Percentiles rank a stretch among this genome's conserved stretches.
Evolutionary conservation across 495 filamentous ascomycete genomes (phyloP).

Genomic region (Podospora pseudopauciseta): DNA sequence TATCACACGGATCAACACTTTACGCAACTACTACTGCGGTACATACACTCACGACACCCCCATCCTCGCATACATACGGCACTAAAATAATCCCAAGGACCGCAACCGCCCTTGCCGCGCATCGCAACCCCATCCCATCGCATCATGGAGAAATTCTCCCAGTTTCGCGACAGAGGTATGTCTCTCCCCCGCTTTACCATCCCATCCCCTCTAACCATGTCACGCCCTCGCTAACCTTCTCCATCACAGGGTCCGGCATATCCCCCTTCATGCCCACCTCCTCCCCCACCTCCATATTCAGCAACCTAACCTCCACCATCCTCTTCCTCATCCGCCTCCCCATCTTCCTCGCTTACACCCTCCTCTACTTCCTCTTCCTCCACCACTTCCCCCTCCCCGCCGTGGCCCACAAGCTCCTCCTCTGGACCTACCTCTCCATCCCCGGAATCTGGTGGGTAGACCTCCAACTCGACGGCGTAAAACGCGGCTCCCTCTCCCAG

Average conservation of each 20-base stretch:
- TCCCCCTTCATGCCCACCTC: slow-evolving; percentile 87
- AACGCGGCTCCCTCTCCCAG: slow-evolving; percentile 65
- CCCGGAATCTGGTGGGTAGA: slow-evolving; percentile 98
- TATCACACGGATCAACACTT: background rate
- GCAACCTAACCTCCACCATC: slow-evolving; percentile 60
- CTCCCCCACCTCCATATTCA: slow-evolving; percentile 54
- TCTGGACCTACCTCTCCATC: slow-evolving; percentile 82
- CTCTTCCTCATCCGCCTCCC: slow-evolving; percentile 80
- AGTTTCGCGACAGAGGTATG: slow-evolving; percentile 89
- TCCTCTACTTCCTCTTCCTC: slow-evolving; percentile 73
- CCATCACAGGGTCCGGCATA: slow-evolving; percentile 76
- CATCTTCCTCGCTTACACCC: slow-evolving; percentile 63
- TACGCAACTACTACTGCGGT: background rate
- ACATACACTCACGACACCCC: background rate
- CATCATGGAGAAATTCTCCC: slow-evolving; percentile 93
- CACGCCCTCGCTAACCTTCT: slow-evolving; percentile 3
- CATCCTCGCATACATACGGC: background rate
- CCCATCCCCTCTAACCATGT: background rate
- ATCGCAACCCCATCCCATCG: too few species aligned
- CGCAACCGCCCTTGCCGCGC: background rate
- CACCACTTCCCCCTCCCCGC: slow-evolving; percentile 76
- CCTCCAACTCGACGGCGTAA: slow-evolving; percentile 91
- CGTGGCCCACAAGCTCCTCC: slow-evolving; percentile 69
- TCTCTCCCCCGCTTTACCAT: slow-evolving; percentile 6
- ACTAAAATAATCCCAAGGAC: background rate